A percentile compares a stretch with the other conserved stretches of the same genome.
Conservation (phyloP, 164 flowering plant genomes). For the Sedum album region DNA sequence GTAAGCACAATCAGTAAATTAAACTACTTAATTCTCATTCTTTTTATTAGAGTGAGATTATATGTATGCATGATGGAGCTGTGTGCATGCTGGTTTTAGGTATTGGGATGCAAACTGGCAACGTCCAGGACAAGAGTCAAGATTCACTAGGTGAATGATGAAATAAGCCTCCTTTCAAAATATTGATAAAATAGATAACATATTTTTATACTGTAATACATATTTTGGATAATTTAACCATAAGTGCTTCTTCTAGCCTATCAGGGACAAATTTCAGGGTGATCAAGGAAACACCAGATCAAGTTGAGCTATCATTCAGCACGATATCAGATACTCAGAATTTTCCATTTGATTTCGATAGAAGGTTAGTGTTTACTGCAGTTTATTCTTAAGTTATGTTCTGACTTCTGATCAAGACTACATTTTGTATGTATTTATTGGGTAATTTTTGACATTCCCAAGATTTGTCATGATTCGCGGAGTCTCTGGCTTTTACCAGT, state of each 20-base stretch:
- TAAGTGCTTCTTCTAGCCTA: no score
- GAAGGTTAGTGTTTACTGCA: not conserved
- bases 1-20: conserved; percentile 14
- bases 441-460: no score
- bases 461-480: conserved; percentile 43
- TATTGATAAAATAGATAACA: no score
- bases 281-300: not conserved
- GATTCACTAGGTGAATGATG: not conserved
- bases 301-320: not conserved
- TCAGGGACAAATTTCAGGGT: not conserved
- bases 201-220: no score
- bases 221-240: not conserved
- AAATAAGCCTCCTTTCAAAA: not conserved
- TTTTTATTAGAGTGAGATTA: no score
- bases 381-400: no score
- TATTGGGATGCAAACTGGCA: conserved; percentile 1
- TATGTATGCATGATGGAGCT: no score
- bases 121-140: not conserved
- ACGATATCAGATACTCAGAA: no score
- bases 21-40: not conserved
- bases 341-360: not conserved
- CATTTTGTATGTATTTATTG: no score
- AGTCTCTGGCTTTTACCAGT: conserved; percentile 38
- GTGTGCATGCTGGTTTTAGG: not conserved
- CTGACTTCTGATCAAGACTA: no score